These are phyloP conservation scores for Acanthamoeba royreba DNA, from an alignment of 208 protist genomes.

Conservation along the genomic window DNA sequence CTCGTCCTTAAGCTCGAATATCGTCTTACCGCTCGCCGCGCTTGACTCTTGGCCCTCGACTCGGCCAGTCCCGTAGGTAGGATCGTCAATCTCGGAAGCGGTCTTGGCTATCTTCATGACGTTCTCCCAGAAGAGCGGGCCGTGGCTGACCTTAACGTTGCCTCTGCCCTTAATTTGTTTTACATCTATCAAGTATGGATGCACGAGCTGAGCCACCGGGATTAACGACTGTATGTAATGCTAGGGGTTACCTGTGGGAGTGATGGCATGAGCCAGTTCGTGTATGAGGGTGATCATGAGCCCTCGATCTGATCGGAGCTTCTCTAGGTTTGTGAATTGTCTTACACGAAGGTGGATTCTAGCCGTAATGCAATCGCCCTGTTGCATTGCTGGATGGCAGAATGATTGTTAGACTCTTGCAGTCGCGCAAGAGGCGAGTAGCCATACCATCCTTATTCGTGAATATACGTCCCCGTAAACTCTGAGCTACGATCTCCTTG, in stretches of 20 bases:
- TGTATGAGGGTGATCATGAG: slow-evolving; percentile 20
- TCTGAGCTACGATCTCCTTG: neutral
- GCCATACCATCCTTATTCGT: neutral
- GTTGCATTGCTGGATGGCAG: neutral
- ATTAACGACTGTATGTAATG: neutral
- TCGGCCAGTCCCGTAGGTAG: neutral
- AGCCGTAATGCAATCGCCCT: neutral
- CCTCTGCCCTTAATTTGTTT: neutral
- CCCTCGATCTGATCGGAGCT: neutral
- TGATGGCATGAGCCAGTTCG: slow-evolving; percentile 4
- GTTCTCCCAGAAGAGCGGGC: neutral
- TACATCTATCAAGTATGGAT: neutral
- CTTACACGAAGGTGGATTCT: neutral
- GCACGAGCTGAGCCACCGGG: neutral
- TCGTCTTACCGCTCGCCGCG: neutral
- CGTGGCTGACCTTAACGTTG: neutral
- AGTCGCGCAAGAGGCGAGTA: neutral
- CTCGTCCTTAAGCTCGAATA: neutral
- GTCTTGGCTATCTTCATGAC: neutral
- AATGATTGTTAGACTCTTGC: neutral
- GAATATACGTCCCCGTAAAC: neutral
- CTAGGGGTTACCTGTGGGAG: neutral
- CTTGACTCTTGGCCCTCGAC: neutral
- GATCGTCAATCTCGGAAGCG: neutral
- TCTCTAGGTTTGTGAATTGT: neutral